Evolutionary conservation across 331 rosid genomes (phyloP).

Genomic region (Quercus tomentella): DNA sequence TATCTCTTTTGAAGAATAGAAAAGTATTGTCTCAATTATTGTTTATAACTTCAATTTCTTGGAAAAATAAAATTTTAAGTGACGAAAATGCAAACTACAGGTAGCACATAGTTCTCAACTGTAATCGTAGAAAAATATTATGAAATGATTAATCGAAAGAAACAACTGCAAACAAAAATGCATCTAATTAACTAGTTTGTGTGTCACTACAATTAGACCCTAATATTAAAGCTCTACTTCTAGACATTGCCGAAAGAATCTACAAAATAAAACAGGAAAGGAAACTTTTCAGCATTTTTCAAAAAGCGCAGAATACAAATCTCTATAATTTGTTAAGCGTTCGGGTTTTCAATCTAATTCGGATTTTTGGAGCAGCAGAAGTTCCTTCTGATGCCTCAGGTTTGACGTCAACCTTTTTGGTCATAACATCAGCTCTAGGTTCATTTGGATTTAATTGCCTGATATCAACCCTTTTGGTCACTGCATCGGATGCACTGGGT

Average conservation of each 20-base stretch:
- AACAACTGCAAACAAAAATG: background rate
- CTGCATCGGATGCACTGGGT: conserved; percentile 46
- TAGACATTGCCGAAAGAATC: conserved; percentile 1
- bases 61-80: too few species aligned
- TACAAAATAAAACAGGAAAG: background rate
- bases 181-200: background rate
- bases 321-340: conserved; percentile 37
- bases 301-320: background rate
- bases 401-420: conserved; percentile 32
- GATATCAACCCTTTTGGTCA: conserved; percentile 19
- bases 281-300: background rate
- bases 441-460: conserved; percentile 43
- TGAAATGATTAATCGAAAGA: background rate
- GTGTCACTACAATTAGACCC: background rate
- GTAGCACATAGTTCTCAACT: too few species aligned
- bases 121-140: too few species aligned
- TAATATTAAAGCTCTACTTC: background rate
- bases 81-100: too few species aligned
- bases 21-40: too few species aligned
- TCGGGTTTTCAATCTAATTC: conserved; percentile 72
- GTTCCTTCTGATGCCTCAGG: conserved; percentile 60
- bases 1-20: too few species aligned
- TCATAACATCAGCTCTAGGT: conserved; percentile 41
- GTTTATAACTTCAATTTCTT: too few species aligned
- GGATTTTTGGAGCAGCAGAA: conserved; percentile 61